Percentiles rank a stretch among this genome's conserved stretches.
phyloP scores from a whole-genome alignment of 306 rosid species.

The Begonia fuchsioides region DNA sequence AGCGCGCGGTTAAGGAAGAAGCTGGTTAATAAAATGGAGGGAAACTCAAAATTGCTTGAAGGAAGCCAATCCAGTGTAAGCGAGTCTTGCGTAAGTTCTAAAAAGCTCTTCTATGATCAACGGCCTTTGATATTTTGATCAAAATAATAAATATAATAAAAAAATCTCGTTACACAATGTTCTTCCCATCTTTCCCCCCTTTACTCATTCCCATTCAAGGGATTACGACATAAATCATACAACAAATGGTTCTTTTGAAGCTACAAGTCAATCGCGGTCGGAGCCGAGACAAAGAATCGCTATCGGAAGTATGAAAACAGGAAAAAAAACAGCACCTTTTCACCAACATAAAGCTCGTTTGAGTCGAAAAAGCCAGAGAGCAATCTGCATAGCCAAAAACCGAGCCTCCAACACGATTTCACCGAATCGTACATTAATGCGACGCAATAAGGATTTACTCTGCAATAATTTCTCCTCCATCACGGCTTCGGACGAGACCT shows the following conservation, averaged over 20 bases:
- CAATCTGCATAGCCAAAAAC: constrained; percentile 54
- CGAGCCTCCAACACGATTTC: constrained; percentile 50
- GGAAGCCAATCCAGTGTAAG: neutral
- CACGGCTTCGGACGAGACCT: constrained; percentile 77
- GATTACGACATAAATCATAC: constrained; percentile 4
- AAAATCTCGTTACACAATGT: neutral
- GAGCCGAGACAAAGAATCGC: constrained; percentile 3
- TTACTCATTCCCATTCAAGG: neutral
- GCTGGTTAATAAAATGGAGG: constrained; percentile 1
- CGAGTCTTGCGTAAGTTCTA: neutral
- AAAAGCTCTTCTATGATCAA: neutral
- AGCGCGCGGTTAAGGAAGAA: neutral
- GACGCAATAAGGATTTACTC: constrained; percentile 35
- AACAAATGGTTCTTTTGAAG: too few relatives aligned
- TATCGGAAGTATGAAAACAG: neutral
- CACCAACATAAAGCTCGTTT: constrained; percentile 39
- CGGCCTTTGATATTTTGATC: neutral
- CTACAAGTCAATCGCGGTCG: too few relatives aligned
- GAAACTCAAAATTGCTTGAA: constrained; percentile 4
- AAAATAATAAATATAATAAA: too few relatives aligned
- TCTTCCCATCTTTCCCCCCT: too few relatives aligned
- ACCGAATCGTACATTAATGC: constrained; percentile 45
- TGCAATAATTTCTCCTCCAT: constrained; percentile 51
- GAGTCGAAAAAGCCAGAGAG: constrained; percentile 56
- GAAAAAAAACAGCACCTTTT: constrained; percentile 2